phyloP scores from a whole-genome alignment of 2,329 filamentous ascomycete genomes.

The Penicillium sp. region DNA sequence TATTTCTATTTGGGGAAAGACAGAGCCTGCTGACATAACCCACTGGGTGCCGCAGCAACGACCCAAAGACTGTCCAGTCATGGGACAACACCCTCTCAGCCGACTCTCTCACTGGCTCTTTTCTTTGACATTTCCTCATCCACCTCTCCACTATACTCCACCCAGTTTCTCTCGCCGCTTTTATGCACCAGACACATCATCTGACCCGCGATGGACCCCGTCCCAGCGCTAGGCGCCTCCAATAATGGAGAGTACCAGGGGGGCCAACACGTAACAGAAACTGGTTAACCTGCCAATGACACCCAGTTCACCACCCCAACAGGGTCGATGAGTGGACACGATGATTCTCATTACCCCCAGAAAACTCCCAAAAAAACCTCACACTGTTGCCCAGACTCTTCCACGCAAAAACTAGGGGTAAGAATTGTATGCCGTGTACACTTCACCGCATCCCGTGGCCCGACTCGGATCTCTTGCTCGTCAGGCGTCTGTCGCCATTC shows the following conservation, averaged over 20 bases:
- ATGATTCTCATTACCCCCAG: slow-evolving; percentile 34
- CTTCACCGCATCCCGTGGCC: slow-evolving; percentile 22
- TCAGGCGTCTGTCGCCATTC: slow-evolving; percentile 14
- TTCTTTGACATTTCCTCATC: not conserved
- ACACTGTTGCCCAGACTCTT: slow-evolving; percentile 21
- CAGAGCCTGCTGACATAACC: slow-evolving; percentile 8
- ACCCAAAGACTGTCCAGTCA: not conserved
- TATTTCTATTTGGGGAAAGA: not conserved
- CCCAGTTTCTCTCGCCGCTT: slow-evolving; percentile 3
- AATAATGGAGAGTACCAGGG: slow-evolving; percentile 2
- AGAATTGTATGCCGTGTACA: slow-evolving; percentile 6
- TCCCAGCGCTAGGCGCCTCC: slow-evolving; percentile 5
- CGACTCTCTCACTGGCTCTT: slow-evolving; percentile 8
- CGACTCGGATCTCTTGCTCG: slow-evolving; percentile 11
- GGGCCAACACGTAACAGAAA: slow-evolving; percentile 44
- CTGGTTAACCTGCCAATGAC: slow-evolving; percentile 32
- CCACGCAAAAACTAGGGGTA: slow-evolving; percentile 2
- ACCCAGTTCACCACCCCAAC: slow-evolving; percentile 10
- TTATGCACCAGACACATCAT: slow-evolving; percentile 29
- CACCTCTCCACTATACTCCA: slow-evolving; percentile 6
- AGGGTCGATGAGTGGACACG: slow-evolving; percentile 10
- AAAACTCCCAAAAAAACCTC: slow-evolving; percentile 26
- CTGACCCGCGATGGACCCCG: slow-evolving; percentile 29
- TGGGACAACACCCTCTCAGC: not conserved
- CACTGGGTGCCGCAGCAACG: slow-evolving; percentile 15